phyloP scores from a whole-genome alignment of 371 early-diverging fungal genomes.

The Lichtheimia hyalospora region DNA sequence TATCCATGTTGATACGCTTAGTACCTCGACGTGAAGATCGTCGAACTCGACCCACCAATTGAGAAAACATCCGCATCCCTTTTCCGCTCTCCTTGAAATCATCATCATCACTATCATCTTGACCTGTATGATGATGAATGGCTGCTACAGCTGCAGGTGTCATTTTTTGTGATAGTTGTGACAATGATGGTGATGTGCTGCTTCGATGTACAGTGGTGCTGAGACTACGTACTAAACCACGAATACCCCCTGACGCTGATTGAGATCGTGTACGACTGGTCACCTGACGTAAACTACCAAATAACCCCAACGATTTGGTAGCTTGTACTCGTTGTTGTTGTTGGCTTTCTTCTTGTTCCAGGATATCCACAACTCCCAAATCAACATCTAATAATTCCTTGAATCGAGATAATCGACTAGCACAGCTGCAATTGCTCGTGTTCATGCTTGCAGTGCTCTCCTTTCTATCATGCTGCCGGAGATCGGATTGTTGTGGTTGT shows the following conservation, averaged over 20 bases:
- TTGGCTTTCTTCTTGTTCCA: not conserved
- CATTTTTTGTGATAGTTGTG: conserved; percentile 1
- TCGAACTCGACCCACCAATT: conserved; percentile 14
- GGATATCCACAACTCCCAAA: not conserved
- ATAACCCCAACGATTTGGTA: conserved; percentile 14
- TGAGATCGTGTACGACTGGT: conserved; percentile 19
- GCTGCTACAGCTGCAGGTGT: conserved; percentile 21
- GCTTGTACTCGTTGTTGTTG: not conserved
- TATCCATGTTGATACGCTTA: conserved; percentile 15
- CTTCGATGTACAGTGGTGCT: conserved; percentile 4
- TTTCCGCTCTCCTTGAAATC: conserved; percentile 3
- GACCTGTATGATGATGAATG: conserved; percentile 13
- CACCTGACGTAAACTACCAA: conserved; percentile 18
- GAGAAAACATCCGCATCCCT: conserved; percentile 21
- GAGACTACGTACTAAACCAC: conserved; percentile 14
- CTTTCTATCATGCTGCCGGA: not conserved
- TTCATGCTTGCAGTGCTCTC: not conserved
- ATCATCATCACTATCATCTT: not conserved
- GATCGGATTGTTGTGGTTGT: too few relatives aligned
- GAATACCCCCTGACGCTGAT: conserved; percentile 6
- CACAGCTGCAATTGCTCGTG: not conserved
- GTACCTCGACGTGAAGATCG: conserved; percentile 1
- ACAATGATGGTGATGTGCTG: not conserved
- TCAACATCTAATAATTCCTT: conserved; percentile 10
- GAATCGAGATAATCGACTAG: conserved; percentile 9